phyloP scores from a whole-genome alignment of 768 basidiomycete species.

The Phylloporus rhodoxanthus region DNA sequence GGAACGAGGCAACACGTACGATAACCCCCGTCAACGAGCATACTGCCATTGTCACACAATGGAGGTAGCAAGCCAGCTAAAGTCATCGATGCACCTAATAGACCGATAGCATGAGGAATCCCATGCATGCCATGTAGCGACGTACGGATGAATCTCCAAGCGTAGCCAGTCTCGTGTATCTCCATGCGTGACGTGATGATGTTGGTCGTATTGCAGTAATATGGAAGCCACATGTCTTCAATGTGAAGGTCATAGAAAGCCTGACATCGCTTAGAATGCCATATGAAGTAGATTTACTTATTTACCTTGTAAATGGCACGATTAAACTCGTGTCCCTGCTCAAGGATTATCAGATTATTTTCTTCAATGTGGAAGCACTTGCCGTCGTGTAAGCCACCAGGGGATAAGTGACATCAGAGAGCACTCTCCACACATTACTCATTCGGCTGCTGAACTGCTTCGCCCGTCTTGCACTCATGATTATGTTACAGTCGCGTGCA shows the following conservation, averaged over 20 bases:
- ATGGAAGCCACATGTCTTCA: constrained; percentile 98
- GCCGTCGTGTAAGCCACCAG: constrained; percentile 74
- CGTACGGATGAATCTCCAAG: constrained; percentile 89
- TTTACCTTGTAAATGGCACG: constrained; percentile 84
- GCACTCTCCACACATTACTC: constrained; percentile 89
- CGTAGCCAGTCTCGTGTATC: constrained; percentile 96
- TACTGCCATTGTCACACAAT: constrained; percentile 86
- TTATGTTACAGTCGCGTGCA: constrained; percentile 87
- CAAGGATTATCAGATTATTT: constrained; percentile 4
- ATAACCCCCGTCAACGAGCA: constrained; percentile 88
- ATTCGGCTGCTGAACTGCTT: constrained; percentile 91
- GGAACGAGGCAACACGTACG: constrained; percentile 43
- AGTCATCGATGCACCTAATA: constrained; percentile 90
- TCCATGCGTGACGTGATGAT: constrained; percentile 96
- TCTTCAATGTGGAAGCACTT: constrained; percentile 11
- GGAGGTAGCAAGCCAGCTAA: constrained; percentile 93
- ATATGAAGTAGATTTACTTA: background rate
- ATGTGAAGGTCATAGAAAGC: constrained; percentile 93
- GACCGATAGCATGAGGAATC: constrained; percentile 5
- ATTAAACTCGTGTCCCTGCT: constrained; percentile 90
- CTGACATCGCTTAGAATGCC: constrained; percentile 31
- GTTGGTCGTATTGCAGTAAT: constrained; percentile 96
- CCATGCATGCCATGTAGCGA: constrained; percentile 1
- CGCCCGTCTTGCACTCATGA: constrained; percentile 76
- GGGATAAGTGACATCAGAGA: constrained; percentile 86